Conservation (phyloP, 73 alveolate genomes). For the Breviolum minutum region DNA sequence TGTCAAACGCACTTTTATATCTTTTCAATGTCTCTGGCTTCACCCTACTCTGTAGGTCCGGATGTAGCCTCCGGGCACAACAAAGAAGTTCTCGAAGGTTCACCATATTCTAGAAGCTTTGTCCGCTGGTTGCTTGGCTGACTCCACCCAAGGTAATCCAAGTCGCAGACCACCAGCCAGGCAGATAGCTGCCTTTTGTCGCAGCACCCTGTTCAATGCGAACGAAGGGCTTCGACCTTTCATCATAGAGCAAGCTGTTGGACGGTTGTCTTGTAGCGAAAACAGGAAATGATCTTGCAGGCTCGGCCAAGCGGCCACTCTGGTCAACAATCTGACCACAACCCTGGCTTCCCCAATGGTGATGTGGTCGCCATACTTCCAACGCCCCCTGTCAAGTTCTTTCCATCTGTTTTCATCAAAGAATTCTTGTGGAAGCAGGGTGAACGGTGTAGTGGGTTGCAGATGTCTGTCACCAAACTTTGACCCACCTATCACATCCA, state of each 20-base stretch:
- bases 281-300: not conserved
- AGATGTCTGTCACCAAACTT: not conserved
- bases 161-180: not conserved
- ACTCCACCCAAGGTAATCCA: conserved; percentile 10
- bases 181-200: conserved; percentile 14
- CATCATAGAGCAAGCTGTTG: not conserved
- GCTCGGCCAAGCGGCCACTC: not conserved
- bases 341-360: conserved; percentile 11
- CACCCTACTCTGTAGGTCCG: not conserved
- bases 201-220: not conserved
- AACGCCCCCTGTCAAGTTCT: not conserved
- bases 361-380: conserved; percentile 20
- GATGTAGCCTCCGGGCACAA: conserved; percentile 2
- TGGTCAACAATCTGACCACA: not conserved
- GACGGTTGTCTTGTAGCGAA: conserved; percentile 17
- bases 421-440: not conserved
- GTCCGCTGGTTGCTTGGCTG: conserved; percentile 27
- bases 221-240: conserved; percentile 16
- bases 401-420: not conserved
- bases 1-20: not conserved
- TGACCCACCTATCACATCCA: not conserved
- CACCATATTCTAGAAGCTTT: not conserved
- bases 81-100: not conserved
- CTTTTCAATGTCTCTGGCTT: not conserved
- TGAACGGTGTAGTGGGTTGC: conserved; percentile 5